phyloP scores from a whole-genome alignment of 192 early-diverging fungal species.

The Entomortierella parvispora region DNA sequence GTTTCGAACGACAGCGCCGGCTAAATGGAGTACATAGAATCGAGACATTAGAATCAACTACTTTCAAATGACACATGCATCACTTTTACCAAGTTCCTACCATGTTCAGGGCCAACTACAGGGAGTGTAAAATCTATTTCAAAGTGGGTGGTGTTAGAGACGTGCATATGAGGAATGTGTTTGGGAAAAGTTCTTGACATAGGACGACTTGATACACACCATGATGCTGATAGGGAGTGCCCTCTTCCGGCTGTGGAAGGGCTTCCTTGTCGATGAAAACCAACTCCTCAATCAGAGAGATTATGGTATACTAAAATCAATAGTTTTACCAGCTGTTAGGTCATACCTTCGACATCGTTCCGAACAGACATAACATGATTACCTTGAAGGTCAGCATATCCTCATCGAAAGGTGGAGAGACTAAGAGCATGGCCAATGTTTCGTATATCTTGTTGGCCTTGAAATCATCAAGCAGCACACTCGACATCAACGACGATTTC shows the following conservation, averaged over 20 bases:
- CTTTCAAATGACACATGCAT: too few species aligned
- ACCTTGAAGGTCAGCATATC: conserved; percentile 56
- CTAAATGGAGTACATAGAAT: conserved; percentile 4
- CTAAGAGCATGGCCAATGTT: conserved; percentile 51
- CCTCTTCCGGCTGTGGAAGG: conserved; percentile 50
- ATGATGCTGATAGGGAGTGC: conserved; percentile 65
- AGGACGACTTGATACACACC: conserved; percentile 36
- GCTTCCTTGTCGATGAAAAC: conserved; percentile 60
- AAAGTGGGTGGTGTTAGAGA: not conserved
- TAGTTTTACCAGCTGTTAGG: too few species aligned
- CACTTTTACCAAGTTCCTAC: too few species aligned
- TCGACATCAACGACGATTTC: conserved; percentile 49
- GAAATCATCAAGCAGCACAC: conserved; percentile 59
- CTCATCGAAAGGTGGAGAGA: conserved; percentile 56
- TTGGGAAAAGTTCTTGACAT: not conserved
- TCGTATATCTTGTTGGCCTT: conserved; percentile 55
- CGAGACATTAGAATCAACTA: conserved; percentile 2
- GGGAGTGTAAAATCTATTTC: conserved; percentile 60
- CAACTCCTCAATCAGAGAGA: conserved; percentile 56
- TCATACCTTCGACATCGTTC: too few species aligned
- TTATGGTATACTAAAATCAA: conserved; percentile 51
- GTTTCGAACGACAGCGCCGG: conserved; percentile 61
- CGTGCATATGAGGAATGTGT: not conserved
- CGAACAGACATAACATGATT: not conserved
- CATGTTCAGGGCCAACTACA: conserved; percentile 49